A percentile compares a stretch with the other conserved stretches of the same genome.
Conservation (phyloP, 345 rosid species). For the Dimocarpus longan region DNA sequence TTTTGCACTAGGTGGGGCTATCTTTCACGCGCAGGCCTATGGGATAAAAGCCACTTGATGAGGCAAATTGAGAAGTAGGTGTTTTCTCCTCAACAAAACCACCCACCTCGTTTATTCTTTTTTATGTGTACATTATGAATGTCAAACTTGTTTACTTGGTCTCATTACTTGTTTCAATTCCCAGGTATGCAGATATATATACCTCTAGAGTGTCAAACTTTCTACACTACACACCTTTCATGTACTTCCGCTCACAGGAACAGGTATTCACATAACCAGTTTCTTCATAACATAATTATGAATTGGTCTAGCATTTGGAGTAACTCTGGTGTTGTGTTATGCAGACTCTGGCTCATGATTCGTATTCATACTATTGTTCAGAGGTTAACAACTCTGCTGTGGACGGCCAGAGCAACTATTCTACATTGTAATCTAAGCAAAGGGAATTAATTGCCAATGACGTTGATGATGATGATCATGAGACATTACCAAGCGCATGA, state of each 20-base stretch:
- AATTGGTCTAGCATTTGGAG: neutral
- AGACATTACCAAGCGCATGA: neutral
- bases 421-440: neutral
- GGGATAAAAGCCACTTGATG: conserved; percentile 99
- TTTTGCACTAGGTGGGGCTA: conserved; percentile 77
- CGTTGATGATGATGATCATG: neutral
- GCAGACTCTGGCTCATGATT: conserved; percentile 90
- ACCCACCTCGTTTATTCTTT: neutral
- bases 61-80: conserved; percentile 90
- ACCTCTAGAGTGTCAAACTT: conserved; percentile 93
- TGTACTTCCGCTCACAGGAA: conserved; percentile 93
- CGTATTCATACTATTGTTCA: conserved; percentile 39
- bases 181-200: conserved; percentile 94
- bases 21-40: conserved; percentile 90
- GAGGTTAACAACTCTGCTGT: conserved; percentile 32
- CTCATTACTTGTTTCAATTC: conserved; percentile 10
- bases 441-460: neutral
- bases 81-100: neutral
- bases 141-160: neutral
- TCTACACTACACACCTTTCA: conserved; percentile 86
- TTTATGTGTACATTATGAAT: neutral
- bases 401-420: neutral
- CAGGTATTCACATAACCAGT: conserved; percentile 50
- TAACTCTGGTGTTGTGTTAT: conserved; percentile 15
- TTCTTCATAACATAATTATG: neutral